phyloP scores from a whole-genome alignment of 257 asterid species.

The Striga asiatica region DNA sequence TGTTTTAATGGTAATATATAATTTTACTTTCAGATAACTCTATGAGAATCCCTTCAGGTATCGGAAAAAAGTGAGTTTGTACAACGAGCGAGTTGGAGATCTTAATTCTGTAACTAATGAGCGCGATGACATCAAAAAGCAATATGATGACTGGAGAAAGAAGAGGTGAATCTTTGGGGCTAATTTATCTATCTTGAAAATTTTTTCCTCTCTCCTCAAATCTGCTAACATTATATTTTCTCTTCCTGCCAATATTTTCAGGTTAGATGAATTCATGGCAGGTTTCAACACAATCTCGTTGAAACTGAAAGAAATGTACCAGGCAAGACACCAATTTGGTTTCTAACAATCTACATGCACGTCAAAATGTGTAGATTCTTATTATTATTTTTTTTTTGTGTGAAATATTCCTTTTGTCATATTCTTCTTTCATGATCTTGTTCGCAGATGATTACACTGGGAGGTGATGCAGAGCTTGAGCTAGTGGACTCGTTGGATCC shows the following conservation, averaged over 20 bases:
- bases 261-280: conserved; percentile 93
- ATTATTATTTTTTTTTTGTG: too few species aligned
- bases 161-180: conserved; percentile 35
- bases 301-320: conserved; percentile 96
- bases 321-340: too few species aligned
- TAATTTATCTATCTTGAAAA: not conserved
- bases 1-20: not conserved
- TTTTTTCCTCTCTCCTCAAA: not conserved
- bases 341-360: too few species aligned
- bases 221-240: not conserved
- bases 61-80: conserved; percentile 57
- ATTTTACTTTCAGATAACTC: not conserved
- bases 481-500: conserved; percentile 95
- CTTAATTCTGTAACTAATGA: conserved; percentile 69
- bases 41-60: conserved; percentile 35
- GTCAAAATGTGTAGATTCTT: too few species aligned
- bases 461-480: conserved; percentile 98
- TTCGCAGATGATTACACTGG: conserved; percentile 99
- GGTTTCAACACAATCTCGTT: conserved; percentile 85
- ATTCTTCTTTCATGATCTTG: too few species aligned
- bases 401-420: too few species aligned
- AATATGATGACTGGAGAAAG: conserved; percentile 87
- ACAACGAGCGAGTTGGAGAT: conserved; percentile 76
- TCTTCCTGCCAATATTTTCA: conserved; percentile 22
- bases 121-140: conserved; percentile 79